Evolutionary conservation across 179 eudicot genomes (phyloP).

Genomic region (Silene coronaria): DNA sequence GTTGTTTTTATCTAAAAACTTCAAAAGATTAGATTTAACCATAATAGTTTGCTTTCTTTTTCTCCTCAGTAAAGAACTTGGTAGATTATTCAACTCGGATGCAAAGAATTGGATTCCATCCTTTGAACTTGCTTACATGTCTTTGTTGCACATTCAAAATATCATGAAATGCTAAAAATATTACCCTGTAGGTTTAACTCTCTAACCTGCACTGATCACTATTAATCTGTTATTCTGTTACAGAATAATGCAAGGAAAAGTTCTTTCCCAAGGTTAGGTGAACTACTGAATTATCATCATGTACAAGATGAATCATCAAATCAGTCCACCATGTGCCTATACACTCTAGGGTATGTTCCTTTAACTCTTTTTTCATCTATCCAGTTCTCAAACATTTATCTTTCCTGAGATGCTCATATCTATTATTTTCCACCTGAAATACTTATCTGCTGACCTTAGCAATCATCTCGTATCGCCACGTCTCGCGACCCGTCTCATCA

Average conservation of each 20-base stretch:
- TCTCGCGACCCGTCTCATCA: slow-evolving; percentile 5
- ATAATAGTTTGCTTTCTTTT: no score
- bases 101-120: no score
- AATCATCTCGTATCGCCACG: slow-evolving; percentile 27
- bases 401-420: slow-evolving; percentile 12
- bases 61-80: no score
- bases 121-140: no score
- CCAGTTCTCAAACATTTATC: slow-evolving; percentile 9
- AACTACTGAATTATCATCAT: background rate
- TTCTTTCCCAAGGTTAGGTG: slow-evolving; percentile 3
- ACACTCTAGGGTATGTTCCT: slow-evolving; percentile 15
- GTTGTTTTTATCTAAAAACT: no score
- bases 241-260: background rate
- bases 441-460: background rate
- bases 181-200: background rate
- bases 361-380: slow-evolving; percentile 20
- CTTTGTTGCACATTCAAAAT: background rate
- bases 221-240: background rate
- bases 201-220: no score
- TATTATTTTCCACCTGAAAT: slow-evolving; percentile 12
- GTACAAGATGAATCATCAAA: background rate
- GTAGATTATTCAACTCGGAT: no score
- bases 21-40: no score
- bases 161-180: background rate
- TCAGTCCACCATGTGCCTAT: slow-evolving; percentile 22